Evolutionary conservation across 768 basidiomycete genomes (phyloP), one percentile per base, ranked within the genome.

Genomic region (Pholiota molesta): DNA sequence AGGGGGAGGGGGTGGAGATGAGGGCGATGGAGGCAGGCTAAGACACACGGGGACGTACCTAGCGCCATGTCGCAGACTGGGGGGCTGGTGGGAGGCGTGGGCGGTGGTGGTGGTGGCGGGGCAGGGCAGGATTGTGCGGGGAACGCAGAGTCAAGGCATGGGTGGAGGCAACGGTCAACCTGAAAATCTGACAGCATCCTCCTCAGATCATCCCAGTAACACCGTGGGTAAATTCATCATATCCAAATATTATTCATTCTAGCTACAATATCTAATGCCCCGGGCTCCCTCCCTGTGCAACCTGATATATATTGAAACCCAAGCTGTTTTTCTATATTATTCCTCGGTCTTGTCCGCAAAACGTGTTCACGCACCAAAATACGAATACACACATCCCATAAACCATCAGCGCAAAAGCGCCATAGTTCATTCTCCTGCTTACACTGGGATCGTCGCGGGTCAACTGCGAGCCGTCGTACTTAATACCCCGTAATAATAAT

Each of bases 371-470:
- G 68, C 70, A 95, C 95, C 95, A 97, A 75, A 97, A 94, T 23
- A 91, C 80, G 75, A 95, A 93, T 39, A 98, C 85, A 69, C 81
- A 83, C 31, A 79, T 74, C 14, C 96, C 96, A 71, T 97, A 98
- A 11, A 85, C 72, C 19, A 85, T 81, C 62, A 98, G 74, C 11
- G 77, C 89, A 47, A 95, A 74, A 23, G 88, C 83, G 52, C 79
- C 86, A 61, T 81, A 81, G 66, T 92, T 84, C 62, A 81, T 66
- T 55, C 74, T 77, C 66, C 80, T 73, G 65, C 71, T 85, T 55
- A 77, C 78, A 23, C 80, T 82, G 7, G 80, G 77, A 68, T 94
- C 89, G 55, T 86, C 75, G 62, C 87, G 86, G 62, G 91, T 88
- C 65, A 97, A 80, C 87, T 92, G 68, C 54, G 4, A 58, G 31